Base-by-base conservation (phyloP, 805 yeast genomes). In the Candida ascalaphidarum region DNA sequence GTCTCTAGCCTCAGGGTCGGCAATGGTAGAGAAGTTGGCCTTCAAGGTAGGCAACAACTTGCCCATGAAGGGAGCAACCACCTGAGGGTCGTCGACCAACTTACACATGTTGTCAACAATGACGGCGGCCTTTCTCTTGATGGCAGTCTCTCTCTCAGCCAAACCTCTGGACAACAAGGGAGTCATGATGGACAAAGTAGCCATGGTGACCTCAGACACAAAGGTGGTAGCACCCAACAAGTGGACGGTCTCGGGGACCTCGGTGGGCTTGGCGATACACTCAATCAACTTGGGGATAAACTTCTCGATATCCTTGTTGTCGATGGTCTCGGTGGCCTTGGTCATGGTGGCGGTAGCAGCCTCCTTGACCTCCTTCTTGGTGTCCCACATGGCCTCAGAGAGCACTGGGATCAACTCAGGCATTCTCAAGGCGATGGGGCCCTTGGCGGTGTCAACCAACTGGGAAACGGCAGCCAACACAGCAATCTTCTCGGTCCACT, bases 361-460 rank as follows among this genome's bases (percentile, higher is more conserved):
- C 48, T 72, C 75, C 81, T 92, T 92, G 60, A 92, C 98, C 58
- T 92, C 97, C 68, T 75, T 73, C 80, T 92, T 92, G 68, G 99
- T 92, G 70, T 92, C 98, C 99, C 99, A 92, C 97, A 92, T 92
- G 54, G 96, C 85, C 74, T 92, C 99, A 50, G 98, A 92, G 54
- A 92, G 72, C 46, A 81, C 92, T 65, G 99, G 98, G 55, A 92
- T 89, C 63, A 92, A 78, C 75, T 92, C 97, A 55, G 97, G 95
- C 97, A 92, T 92, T 77, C 98, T 86, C 55, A 92, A 76, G 50
- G 98, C 95, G 48, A 92, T 72, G 75, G 88, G 99, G 51, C 68
- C 81, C 67, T 88, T 89, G 50, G 98, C 96, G 48, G 85, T 73
- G 59, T 84, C 94, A 50, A 92, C 98, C 55, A 89, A 72, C 47